Base-by-base conservation (phyloP, 352 stramenopile species). In the Pythium oligandrum region DNA sequence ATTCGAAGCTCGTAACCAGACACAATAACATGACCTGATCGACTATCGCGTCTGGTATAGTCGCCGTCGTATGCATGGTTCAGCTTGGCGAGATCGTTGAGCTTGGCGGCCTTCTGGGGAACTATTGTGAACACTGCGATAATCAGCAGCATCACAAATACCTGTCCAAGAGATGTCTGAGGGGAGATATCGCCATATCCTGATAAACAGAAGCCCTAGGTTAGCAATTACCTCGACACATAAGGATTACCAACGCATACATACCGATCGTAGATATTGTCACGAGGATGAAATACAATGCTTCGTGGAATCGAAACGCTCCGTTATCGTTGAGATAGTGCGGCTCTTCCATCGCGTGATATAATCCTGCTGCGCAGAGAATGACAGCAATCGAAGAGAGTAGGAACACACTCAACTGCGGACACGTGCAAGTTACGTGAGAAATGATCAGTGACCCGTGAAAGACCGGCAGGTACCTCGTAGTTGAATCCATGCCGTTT, bases 271-370 rank as follows among this genome's bases (percentile, higher is more conserved):
- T 90, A 5, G 79, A 83, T 6, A 81, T 76, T 0, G 74, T 88
- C 32, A 90, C 79, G 6, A 90, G 60, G 8, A 90, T 79, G 49
- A 88, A 90, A 50, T 90, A 90, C 11, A 90, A 67, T 4, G 79
- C 63, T 42, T 88, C 63, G 53, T 90, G 79, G 37, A 88, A 90
- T 6, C 64, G 40, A 30, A 90, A 61, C 1, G 39, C 62, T 5
- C 64, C 40, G 31, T 67, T 58, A 11, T 64, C 50, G 6, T 66
- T 49, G 4, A 71, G 64, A 44, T 85, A 75, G 34, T 70, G 50
- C 6, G 47, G 63, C 47, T 82, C 71, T 63, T 90, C 78, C 8
- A 88, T 61, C 0, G 75, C 76, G 49, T 90, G 76, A 47, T 71
- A 90, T 38, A 90, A 75, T 3, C 78, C 78, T 4, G 78, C 70